phyloP scores from a whole-genome alignment of 2,329 filamentous ascomycete species.

The Fusarium nodosum region DNA sequence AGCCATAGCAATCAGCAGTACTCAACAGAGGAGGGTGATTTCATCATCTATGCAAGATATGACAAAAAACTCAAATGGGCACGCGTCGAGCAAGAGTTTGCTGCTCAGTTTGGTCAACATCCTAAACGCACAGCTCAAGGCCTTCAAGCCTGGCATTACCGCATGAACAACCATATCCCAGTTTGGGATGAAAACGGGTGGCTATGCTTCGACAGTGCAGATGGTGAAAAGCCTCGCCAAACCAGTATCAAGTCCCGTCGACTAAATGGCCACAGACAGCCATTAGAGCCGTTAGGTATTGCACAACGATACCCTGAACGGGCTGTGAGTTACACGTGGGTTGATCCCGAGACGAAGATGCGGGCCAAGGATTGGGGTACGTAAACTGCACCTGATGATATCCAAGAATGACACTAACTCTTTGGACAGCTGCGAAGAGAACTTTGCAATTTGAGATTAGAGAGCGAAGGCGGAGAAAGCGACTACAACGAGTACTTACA shows the following conservation, averaged over 20 bases:
- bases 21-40: slow-evolving; percentile 59
- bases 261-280: slow-evolving; percentile 50
- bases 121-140: slow-evolving; percentile 57
- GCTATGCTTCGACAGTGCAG: slow-evolving; percentile 57
- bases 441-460: slow-evolving; percentile 53
- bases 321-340: slow-evolving; percentile 62
- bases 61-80: slow-evolving; percentile 61
- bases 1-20: slow-evolving; percentile 61
- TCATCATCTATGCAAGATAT: slow-evolving; percentile 60
- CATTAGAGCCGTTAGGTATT: slow-evolving; percentile 54
- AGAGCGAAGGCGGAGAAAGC: slow-evolving; percentile 41
- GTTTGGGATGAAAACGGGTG: slow-evolving; percentile 58
- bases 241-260: slow-evolving; percentile 57
- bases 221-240: slow-evolving; percentile 55
- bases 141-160: slow-evolving; percentile 60
- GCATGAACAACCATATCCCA: slow-evolving; percentile 59
- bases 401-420: slow-evolving; percentile 21
- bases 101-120: slow-evolving; percentile 54
- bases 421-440: slow-evolving; percentile 52
- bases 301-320: slow-evolving; percentile 62
- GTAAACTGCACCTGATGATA: slow-evolving; percentile 36
- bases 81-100: slow-evolving; percentile 57
- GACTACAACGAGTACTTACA: too few relatives aligned
- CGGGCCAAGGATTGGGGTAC: slow-evolving; percentile 58
- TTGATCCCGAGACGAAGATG: slow-evolving; percentile 55